Conservation (phyloP, 2,329 filamentous ascomycete genomes). For the Pseudogymnoascus sp. region DNA sequence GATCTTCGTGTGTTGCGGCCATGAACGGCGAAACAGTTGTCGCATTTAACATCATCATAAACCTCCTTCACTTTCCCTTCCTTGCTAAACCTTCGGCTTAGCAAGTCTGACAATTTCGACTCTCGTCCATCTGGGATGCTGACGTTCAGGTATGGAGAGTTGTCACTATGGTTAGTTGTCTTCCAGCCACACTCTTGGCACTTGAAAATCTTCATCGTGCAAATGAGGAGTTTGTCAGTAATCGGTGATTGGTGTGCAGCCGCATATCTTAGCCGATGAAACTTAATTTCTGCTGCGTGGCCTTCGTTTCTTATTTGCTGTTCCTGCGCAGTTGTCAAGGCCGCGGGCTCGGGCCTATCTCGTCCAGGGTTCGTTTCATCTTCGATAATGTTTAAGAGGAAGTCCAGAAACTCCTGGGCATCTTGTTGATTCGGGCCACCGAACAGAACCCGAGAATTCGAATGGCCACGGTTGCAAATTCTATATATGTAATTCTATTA, state of each 20-base stretch:
- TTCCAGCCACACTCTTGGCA: constrained; percentile 37
- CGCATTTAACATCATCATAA: constrained; percentile 31
- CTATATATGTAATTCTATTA: constrained; percentile 54
- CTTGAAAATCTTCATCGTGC: neutral
- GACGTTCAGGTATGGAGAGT: constrained; percentile 38
- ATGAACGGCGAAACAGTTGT: constrained; percentile 16
- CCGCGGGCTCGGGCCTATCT: constrained; percentile 47
- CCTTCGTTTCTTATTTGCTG: constrained; percentile 9
- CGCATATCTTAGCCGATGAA: constrained; percentile 6
- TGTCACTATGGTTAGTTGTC: constrained; percentile 61
- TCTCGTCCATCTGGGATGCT: constrained; percentile 6
- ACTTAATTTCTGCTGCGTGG: neutral
- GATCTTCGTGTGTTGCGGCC: constrained; percentile 17
- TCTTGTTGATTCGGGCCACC: constrained; percentile 77
- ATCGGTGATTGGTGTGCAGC: constrained; percentile 1
- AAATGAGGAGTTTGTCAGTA: neutral
- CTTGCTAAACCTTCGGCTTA: neutral
- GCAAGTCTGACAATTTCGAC: neutral
- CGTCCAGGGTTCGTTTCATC: constrained; percentile 74
- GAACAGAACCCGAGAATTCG: constrained; percentile 47
- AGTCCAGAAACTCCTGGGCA: constrained; percentile 80
- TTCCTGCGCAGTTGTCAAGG: constrained; percentile 36
- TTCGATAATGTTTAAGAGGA: constrained; percentile 71
- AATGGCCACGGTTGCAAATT: constrained; percentile 47
- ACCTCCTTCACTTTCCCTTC: constrained; percentile 2